Conservation (phyloP, 208 protist genomes). For the Acanthamoeba triangularis region DNA sequence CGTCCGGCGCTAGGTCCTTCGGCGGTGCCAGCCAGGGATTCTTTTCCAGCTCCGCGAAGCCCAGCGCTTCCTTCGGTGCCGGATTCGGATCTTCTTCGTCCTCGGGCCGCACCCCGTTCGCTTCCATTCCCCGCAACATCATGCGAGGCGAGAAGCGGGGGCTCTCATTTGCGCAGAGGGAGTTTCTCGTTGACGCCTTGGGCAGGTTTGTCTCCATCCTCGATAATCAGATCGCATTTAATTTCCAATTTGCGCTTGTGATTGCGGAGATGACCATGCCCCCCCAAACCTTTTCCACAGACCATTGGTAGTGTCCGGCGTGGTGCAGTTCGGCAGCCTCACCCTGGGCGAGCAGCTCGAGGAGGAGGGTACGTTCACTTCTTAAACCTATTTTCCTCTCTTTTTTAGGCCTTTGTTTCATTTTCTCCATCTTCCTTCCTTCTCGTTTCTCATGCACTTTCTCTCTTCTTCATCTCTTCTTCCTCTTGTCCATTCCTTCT, state of each 20-base stretch:
- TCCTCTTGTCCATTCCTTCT: too few species aligned
- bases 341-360: slow-evolving; percentile 42
- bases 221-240: background rate
- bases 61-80: background rate
- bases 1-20: background rate
- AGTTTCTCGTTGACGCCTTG: background rate
- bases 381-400: background rate
- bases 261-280: background rate
- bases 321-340: slow-evolving; percentile 47
- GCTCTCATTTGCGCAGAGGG: background rate
- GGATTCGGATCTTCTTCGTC: background rate
- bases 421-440: background rate
- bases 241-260: background rate
- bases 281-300: background rate
- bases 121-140: background rate
- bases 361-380: slow-evolving; percentile 6
- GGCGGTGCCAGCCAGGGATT: background rate
- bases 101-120: background rate
- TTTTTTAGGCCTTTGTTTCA: background rate
- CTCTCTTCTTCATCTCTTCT: background rate
- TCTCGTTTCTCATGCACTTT: background rate
- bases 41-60: background rate
- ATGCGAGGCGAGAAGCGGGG: slow-evolving; percentile 23
- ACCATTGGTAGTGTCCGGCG: slow-evolving; percentile 19
- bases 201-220: background rate